A percentile compares a stretch with the other conserved stretches of the same genome.
Conservation (phyloP, 495 filamentous ascomycete genomes). For the Rhypophila decipiens region DNA sequence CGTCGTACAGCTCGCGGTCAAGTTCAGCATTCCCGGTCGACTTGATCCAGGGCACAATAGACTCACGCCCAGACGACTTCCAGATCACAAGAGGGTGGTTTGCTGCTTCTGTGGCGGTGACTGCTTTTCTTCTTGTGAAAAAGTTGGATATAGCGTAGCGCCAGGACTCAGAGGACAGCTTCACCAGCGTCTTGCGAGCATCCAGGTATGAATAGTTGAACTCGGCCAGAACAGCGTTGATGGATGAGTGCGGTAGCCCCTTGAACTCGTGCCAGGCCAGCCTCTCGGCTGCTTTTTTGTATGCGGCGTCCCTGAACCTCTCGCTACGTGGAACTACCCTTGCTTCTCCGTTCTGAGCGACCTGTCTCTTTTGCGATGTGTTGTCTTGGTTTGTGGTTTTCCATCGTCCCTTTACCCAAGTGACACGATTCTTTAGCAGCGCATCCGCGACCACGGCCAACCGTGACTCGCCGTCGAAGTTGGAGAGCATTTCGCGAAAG, state of each 20-base stretch:
- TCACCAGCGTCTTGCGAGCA: slow-evolving; percentile 66
- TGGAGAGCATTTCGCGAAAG: slow-evolving; percentile 82
- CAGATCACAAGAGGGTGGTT: slow-evolving; percentile 56
- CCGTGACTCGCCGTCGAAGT: slow-evolving; percentile 74
- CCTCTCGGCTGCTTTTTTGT: slow-evolving; percentile 63
- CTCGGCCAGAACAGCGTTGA: slow-evolving; percentile 86
- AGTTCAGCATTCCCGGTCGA: slow-evolving; percentile 72
- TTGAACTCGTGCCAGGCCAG: slow-evolving; percentile 72
- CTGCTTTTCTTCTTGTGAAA: slow-evolving; percentile 60
- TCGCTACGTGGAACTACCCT: slow-evolving; percentile 57
- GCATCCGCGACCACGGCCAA: slow-evolving; percentile 80
- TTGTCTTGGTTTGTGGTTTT: slow-evolving; percentile 38
- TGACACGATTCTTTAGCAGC: slow-evolving; percentile 67
- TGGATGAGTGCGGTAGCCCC: slow-evolving; percentile 66
- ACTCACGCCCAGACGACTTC: slow-evolving; percentile 46
- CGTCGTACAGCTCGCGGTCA: slow-evolving; percentile 67
- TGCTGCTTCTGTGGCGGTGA: slow-evolving; percentile 48
- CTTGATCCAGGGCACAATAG: slow-evolving; percentile 52
- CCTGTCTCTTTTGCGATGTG: slow-evolving; percentile 3
- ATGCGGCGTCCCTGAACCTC: slow-evolving; percentile 63
- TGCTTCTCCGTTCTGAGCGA: not conserved
- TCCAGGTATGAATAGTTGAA: slow-evolving; percentile 79
- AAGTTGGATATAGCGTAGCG: slow-evolving; percentile 71
- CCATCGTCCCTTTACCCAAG: slow-evolving; percentile 72
- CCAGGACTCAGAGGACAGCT: slow-evolving; percentile 79